Base-by-base conservation (phyloP, 768 basidiomycete genomes). In the Xanthoconium stramineum region DNA sequence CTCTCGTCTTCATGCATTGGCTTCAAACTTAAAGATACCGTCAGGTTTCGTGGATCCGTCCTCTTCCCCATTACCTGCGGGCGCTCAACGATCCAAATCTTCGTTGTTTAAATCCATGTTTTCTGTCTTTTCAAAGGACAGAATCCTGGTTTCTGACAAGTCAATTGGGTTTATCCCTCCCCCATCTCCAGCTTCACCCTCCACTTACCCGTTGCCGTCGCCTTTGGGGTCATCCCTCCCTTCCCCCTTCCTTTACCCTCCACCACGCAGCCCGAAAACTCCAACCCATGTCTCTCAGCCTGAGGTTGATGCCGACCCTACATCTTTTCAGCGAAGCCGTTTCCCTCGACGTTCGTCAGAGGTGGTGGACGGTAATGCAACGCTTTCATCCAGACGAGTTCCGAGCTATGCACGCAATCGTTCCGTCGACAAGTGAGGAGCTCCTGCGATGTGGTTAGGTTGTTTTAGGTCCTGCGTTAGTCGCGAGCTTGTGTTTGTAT, bases 101-200 rank as follows among this genome's bases (percentile, higher is more conserved):
- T 90, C 89, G 10, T 76, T 91, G 19, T 83, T 90, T 66, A 84
- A 86, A 55, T 82, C 85, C 13, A 74, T 89, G 46, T 78, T 86
- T 60, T 80, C 79, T 17, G 53, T 68, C 40, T 57, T 77, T 70
- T 71, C 73, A 36, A 61, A 66, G 47, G 72, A 80, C 60, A 78
- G 81, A 19, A 47, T 74, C 11, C 67, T 75, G 20, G 73, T 81
- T n/a, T 75, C 73, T 49, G 75, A 78, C 37, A 74, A 79, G 8
- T 76, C 83, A 14, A 85, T 89, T 61, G 91, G 89, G 13, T 74
- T 92, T 50, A 83, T 93, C 56, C 83, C 88, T 0, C 86, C 86
- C 14, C 82, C 75, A 13, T 77, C 85, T 15, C 47, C 57, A 13
- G 45, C 50, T 28, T 50, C 57, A 28, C 32, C 43, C 7, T 51